These are phyloP conservation scores for Patellaria atrata DNA, from an alignment of 495 filamentous ascomycete genomes.

Conservation along the genomic window DNA sequence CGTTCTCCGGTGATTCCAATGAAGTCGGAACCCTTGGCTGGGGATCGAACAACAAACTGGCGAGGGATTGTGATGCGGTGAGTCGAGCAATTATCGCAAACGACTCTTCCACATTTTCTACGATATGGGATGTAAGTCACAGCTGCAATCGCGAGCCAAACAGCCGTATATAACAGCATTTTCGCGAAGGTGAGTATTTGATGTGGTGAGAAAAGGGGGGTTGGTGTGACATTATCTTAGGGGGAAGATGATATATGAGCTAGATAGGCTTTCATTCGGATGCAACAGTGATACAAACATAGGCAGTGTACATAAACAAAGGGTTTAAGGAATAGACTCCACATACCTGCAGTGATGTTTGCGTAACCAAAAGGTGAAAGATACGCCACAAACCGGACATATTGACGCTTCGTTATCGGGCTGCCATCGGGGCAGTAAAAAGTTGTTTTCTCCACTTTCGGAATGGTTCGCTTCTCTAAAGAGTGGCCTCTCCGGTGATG, in stretches of 20 bases:
- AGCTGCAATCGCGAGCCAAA: no score
- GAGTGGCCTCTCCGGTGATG: no score
- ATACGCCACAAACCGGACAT: conserved; percentile 14
- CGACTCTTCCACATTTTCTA: conserved; percentile 89
- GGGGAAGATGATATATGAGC: no score
- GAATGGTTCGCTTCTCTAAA: no score
- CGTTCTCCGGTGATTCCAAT: conserved; percentile 30
- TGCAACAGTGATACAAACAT: no score
- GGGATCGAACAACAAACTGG: conserved; percentile 82
- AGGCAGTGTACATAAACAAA: no score
- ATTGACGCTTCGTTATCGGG: conserved; percentile 14
- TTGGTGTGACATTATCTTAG: no score
- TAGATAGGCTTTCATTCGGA: no score
- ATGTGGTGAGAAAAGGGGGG: no score
- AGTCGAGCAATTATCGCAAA: conserved; percentile 82
- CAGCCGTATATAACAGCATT: neutral
- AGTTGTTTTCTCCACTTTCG: conserved; percentile 10
- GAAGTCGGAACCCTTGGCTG: conserved; percentile 26
- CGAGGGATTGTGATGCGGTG: conserved; percentile 90
- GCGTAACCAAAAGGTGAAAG: conserved; percentile 16
- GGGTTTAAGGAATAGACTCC: no score
- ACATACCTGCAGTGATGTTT: conserved; percentile 21
- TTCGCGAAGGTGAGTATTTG: neutral
- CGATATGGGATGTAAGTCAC: conserved; percentile 5
- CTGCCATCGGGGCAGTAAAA: conserved; percentile 17